Evolutionary conservation across 2,329 filamentous ascomycete genomes (phyloP), one percentile per base, ranked within the genome.

Genomic region (Ophiostoma himal-ulmi): DNA sequence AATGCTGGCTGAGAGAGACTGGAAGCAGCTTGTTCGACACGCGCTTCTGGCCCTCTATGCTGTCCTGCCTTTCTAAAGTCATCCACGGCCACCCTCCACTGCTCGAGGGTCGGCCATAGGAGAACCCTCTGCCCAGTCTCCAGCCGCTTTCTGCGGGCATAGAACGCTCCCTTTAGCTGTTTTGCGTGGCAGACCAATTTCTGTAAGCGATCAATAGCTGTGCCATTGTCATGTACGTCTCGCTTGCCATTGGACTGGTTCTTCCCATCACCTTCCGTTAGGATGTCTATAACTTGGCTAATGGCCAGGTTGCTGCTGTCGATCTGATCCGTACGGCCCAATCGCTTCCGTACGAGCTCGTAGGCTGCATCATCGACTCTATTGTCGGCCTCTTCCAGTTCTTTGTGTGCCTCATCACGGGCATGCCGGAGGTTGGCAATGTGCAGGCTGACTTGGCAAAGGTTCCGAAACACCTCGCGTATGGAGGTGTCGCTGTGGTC

Each of bases 371-470:
- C 20, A 13, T 64, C 64, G 0, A 39, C 57, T 30, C 22, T 10
- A 1, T 22, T 17, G 5, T 70, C 37, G 1, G 67, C 54, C 14
- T 36, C 26, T 7, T 26, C 5, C 0, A 70, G 64, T 10, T 2
- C 20, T 37, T 0, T 22, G 5, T 8, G 5, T 6, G 37, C 26
- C 36, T 17, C n/a, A 36, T 39, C 3, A 7, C 62, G 37, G 5
- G 44, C 30, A 8, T 69, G 54, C 5, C 68, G 67, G n/a, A 72
- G 69, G 17, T 11, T 54, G 36, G 69, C 72, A 7, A 71, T 64
- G 48, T 70, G 69, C 3, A 70, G 57, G 1, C 67, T 65, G 5
- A 69, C 68, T n/a, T 70, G 65, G 39, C 69, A 68, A 17, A 73
- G 69, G 36, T 22, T 65, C 4, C 62, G 62, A 5, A 65, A 65